Percentiles rank a stretch among this genome's conserved stretches.
Conservation (phyloP, 148 eudicot genomes). For the Rhododendron ovatum region DNA sequence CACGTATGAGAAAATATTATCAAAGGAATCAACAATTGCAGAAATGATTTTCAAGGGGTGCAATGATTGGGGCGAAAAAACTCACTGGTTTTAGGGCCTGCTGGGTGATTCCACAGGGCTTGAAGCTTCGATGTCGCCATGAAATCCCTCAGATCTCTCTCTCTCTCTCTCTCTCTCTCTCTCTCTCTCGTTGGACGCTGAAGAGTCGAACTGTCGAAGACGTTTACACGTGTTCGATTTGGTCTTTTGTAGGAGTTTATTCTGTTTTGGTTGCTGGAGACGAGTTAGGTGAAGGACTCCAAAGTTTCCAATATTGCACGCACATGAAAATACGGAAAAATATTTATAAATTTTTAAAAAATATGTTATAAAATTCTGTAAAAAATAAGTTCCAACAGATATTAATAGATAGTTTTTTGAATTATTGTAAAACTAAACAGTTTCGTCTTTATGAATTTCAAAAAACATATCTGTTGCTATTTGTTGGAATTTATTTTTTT, state of each 20-base stretch:
- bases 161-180: conserved; percentile 4
- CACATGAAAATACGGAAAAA: no score
- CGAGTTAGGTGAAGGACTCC: background rate
- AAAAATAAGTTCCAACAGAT: no score
- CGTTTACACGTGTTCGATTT: background rate
- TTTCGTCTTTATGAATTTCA: no score
- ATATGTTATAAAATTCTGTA: no score
- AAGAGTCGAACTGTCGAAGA: no score
- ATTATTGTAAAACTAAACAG: no score
- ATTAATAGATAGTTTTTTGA: no score
- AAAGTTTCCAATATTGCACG: no score
- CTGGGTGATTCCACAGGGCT: conserved; percentile 72
- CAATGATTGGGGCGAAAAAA: background rate
- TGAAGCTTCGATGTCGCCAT: conserved; percentile 63
- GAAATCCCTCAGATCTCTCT: conserved; percentile 10
- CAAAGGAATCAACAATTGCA: background rate
- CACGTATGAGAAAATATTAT: background rate
- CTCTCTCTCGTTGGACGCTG: conserved; percentile 3
- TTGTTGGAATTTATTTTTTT: no score
- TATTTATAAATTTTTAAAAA: no score
- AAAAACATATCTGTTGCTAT: no score
- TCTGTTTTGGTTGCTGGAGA: background rate
- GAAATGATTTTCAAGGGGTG: background rate
- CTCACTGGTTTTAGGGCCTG: conserved; percentile 77
- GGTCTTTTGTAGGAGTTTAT: background rate